Base-by-base conservation (phyloP, 805 yeast species). In the Komagataella pastoris region DNA sequence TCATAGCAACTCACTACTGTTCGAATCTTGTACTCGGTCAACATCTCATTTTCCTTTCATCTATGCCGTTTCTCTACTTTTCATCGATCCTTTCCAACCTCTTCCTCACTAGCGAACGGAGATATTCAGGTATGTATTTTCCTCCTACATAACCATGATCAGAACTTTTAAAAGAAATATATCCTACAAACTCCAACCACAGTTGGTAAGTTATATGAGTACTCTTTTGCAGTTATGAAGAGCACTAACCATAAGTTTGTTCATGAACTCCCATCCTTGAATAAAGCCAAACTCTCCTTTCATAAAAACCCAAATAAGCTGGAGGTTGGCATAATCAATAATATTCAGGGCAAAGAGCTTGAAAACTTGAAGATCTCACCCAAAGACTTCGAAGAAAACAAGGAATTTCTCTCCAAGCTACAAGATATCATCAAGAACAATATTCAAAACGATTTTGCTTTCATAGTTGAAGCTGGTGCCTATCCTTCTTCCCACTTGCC, bases 401-500 rank as follows among this genome's bases (percentile, higher is more conserved):
- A 48, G 2, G 56, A 58, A 2, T 67, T 68, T 43, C 44, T 60
- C 2, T 18, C 50, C 0, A 19, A 56, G 2, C 50, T 70, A 3
- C 65, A 64, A 21, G 49, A 53, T 3, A 50, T 63, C 17, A 54
- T 68, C 3, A 24, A 50, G 0, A 51, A 58, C 17, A 54, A 59
- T 12, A 62, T 68, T 6, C 61, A 64, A 21, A 54, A 73, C 12
- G 87, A 81, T 61, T 75, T 76, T 56, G 61, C 79, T 1, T 81
- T 75, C 58, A 69, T 73, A 24, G 62, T 80, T 60, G 86, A 81
- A 53, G 79, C 85, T 0, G 70, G 77, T 3, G 71, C 72, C 44
- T 76, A 75, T 56, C 76, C 76, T 12, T 68, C 68, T 18, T 66
- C 75, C 0, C 80, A 67, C 62, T 77, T 84, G 83, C 88, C 89